Conservation (phyloP, 768 basidiomycete genomes). For the Psilocybe cubensis region DNA sequence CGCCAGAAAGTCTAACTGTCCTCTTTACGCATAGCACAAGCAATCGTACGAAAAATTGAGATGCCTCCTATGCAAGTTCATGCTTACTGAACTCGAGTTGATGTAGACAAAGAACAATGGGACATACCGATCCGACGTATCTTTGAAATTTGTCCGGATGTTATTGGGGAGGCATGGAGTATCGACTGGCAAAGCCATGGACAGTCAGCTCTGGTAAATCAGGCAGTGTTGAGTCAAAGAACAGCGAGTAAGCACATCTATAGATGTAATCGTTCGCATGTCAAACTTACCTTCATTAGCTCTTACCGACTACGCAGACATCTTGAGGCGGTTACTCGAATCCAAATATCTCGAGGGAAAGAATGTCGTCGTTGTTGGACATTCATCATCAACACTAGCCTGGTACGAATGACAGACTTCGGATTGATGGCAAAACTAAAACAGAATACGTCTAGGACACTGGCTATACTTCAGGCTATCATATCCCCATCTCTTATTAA, state of each 20-base stretch:
- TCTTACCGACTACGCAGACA: neutral
- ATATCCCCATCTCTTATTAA: neutral
- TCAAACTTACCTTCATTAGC: neutral
- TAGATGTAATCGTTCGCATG: neutral
- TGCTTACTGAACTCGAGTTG: neutral
- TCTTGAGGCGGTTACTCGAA: neutral
- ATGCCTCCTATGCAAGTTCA: neutral
- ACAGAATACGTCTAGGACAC: neutral
- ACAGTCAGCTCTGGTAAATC: neutral
- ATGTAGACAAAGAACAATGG: neutral
- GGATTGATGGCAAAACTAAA: neutral
- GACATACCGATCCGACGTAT: neutral
- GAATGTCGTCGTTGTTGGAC: neutral
- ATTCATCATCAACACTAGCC: neutral
- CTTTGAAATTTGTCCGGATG: neutral
- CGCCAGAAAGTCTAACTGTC: neutral
- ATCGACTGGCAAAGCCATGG: neutral
- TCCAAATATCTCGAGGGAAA: neutral
- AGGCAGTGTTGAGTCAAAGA: neutral
- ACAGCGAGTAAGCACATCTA: neutral
- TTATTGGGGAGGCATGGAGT: neutral
- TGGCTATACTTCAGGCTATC: neutral
- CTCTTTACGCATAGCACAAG: neutral
- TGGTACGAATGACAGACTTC: neutral
- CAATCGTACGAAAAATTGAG: neutral